Base-by-base conservation (phyloP, 192 early-diverging fungal species). In the Jimgerdemannia flammicorona region DNA sequence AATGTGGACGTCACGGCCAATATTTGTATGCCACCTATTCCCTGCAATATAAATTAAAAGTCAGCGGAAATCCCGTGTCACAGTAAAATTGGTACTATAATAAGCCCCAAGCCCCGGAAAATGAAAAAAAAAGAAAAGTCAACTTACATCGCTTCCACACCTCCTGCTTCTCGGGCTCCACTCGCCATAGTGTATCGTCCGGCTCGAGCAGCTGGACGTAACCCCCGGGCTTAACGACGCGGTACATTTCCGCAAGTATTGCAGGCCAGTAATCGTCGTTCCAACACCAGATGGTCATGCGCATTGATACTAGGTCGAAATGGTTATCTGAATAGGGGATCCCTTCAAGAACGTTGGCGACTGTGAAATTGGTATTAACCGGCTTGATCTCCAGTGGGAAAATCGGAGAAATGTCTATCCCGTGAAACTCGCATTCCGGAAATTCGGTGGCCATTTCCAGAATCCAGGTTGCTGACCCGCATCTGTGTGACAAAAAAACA, bases 281-380 rank as follows among this genome's bases (percentile, higher is more conserved):
- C 29, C 75, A 40, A 43, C 72, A 70, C 4, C 65, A n/a, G 44
- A 74, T 44, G 4, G 77, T 43, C 4, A 75, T 44, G 19, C 80
- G 80, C 64, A 78, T 68, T 11, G 75, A 43, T 18, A 78, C 69
- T 8, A 75, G 71, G 67, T 81, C 80, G 66, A 81, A 72, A 4
- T 68, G 65, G 40, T 81, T 77, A 10, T 81, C 80, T 20, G 72
- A 64, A n/a, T 78, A 75, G 14, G 73, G 73, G 20, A 81, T 41
- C 4, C 77, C 73, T 11, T 71, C 73, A 3, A 65, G 40, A 9
- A 78, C 49, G 69, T 78, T 81, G 74, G 49, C 77, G 18, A 81
- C 9, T 17, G 44, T 19, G 18, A 81, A 81, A 9, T 75, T 39
- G 11, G 66, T 44, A 43, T 81, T 81, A 10, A 41, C 18, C 3